Conservation (phyloP, 139 green algal species). For the Mesostigma viride region DNA sequence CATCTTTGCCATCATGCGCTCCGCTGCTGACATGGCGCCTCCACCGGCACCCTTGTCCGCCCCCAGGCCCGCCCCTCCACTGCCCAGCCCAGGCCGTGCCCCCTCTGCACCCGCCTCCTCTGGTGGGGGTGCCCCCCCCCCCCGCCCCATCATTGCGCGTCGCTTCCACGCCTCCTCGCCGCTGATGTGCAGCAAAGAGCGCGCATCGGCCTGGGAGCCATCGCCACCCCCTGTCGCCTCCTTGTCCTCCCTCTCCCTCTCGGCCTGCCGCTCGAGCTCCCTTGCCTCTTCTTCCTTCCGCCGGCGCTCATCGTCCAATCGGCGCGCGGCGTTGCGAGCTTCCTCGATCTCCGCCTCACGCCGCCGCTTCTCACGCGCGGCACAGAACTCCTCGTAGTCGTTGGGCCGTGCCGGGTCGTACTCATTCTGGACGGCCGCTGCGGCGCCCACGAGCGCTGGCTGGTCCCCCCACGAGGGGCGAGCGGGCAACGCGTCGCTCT, state of each 20-base stretch:
- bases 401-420: conserved; percentile 84
- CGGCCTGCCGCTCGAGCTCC: conserved; percentile 2
- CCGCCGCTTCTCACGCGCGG: conserved; percentile 39
- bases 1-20: conserved; percentile 92
- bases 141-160: conserved; percentile 17
- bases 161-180: conserved; percentile 42
- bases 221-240: too few species aligned
- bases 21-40: conserved; percentile 45
- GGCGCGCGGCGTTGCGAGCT: too few species aligned
- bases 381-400: conserved; percentile 74
- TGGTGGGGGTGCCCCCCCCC: neutral
- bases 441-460: conserved; percentile 19
- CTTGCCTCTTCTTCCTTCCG: neutral
- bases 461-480: too few species aligned
- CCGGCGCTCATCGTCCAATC: conserved; percentile 15
- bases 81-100: too few species aligned
- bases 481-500: too few species aligned
- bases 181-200: conserved; percentile 20
- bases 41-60: neutral
- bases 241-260: conserved; percentile 5
- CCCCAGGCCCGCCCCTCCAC: conserved; percentile 36
- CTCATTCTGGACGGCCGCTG: conserved; percentile 39
- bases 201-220: conserved; percentile 8
- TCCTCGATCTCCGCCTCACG: too few species aligned
- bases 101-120: too few species aligned